These are phyloP conservation scores for Hygrophoropsis aurantiaca DNA, from an alignment of 768 basidiomycete species.

Conservation along the genomic window DNA sequence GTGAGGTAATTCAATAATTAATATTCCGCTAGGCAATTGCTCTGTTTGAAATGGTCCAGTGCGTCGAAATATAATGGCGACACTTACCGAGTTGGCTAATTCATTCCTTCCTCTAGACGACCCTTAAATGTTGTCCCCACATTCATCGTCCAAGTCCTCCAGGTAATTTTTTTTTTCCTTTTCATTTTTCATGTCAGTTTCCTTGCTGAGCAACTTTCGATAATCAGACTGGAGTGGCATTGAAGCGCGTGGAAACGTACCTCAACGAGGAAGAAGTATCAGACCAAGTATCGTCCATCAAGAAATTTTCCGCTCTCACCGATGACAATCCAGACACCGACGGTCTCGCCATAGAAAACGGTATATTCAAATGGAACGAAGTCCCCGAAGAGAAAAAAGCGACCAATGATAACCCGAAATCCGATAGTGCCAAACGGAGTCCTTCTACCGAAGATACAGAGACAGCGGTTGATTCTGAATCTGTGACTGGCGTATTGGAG, in stretches of 20 bases:
- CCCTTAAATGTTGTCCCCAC: slow-evolving; percentile 81
- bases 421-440: slow-evolving; percentile 5
- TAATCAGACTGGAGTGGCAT: slow-evolving; percentile 52
- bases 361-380: slow-evolving; percentile 59
- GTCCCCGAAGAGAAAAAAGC: slow-evolving; percentile 34
- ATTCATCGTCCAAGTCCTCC: slow-evolving; percentile 77
- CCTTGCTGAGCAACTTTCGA: too few relatives aligned
- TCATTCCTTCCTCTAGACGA: slow-evolving; percentile 31
- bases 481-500: slow-evolving; percentile 10
- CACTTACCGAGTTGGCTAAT: background rate
- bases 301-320: slow-evolving; percentile 29
- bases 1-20: background rate
- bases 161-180: slow-evolving; percentile 32
- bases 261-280: slow-evolving; percentile 63
- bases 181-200: too few relatives aligned
- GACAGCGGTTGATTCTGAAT: slow-evolving; percentile 14
- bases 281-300: slow-evolving; percentile 58
- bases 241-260: slow-evolving; percentile 61
- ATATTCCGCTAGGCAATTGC: slow-evolving; percentile 64
- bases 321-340: slow-evolving; percentile 24
- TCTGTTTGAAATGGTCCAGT: slow-evolving; percentile 83
- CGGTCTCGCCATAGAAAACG: slow-evolving; percentile 49
- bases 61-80: slow-evolving; percentile 11
- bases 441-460: slow-evolving; percentile 2
- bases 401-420: slow-evolving; percentile 20